These are phyloP conservation scores for Rhamnella rubrinervis DNA, from an alignment of 331 rosid genomes.

Conservation along the genomic window DNA sequence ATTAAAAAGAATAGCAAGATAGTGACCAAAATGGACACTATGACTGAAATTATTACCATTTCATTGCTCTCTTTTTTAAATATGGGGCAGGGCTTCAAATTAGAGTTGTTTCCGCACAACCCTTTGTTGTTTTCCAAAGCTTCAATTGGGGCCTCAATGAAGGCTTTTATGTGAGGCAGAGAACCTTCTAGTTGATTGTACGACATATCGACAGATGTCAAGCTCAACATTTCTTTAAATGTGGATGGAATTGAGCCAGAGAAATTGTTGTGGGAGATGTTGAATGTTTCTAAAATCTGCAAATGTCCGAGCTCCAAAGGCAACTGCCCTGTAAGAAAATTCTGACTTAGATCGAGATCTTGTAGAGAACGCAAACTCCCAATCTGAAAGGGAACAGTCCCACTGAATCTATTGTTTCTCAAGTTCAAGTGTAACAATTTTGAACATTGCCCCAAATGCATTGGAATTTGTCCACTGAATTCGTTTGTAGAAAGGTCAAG, in stretches of 20 bases:
- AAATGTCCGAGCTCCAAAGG: constrained; percentile 25
- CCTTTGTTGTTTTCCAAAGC: constrained; percentile 27
- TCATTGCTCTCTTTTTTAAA: not conserved
- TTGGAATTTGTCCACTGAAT: constrained; percentile 32
- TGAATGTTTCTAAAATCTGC: constrained; percentile 21
- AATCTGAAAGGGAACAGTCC: constrained; percentile 29
- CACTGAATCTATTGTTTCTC: constrained; percentile 32
- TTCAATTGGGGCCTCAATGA: not conserved
- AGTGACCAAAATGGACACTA: constrained; percentile 4
- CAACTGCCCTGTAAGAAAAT: constrained; percentile 25
- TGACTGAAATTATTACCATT: not conserved
- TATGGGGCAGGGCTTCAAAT: constrained; percentile 20
- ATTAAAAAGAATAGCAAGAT: not conserved
- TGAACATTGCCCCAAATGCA: not conserved
- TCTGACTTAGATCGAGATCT: constrained; percentile 24
- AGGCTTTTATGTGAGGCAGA: constrained; percentile 9
- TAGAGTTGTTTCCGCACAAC: constrained; percentile 28
- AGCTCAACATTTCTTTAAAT: constrained; percentile 15
- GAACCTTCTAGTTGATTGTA: constrained; percentile 34
- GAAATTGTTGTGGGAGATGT: constrained; percentile 45
- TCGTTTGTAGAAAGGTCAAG: constrained; percentile 36
- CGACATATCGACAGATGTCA: constrained; percentile 26
- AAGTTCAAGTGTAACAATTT: constrained; percentile 28
- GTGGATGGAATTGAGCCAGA: constrained; percentile 28
- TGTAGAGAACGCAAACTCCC: constrained; percentile 19